Base-by-base conservation (phyloP, 2,329 filamentous ascomycete genomes). In the Colletotrichum orbiculare region DNA sequence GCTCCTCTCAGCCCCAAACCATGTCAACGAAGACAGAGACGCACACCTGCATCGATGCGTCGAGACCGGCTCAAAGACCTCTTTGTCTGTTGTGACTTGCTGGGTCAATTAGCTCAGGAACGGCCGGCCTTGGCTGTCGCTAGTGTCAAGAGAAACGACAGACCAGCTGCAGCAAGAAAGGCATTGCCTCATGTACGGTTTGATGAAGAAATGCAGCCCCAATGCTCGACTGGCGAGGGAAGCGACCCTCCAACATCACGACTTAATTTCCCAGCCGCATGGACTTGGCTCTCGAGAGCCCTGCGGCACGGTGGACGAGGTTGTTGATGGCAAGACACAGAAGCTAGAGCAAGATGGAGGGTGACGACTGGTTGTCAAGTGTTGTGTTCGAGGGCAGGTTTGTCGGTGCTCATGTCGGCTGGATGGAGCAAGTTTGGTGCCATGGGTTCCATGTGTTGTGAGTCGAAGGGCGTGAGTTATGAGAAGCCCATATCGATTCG, bases 211-310 rank as follows among this genome's bases (percentile, higher is more conserved):
- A 39, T 52, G 57, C 57, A 42, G 39, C 46, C 25, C 25, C 25
- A 25, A 25, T 25, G 33, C 41, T 52, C 47, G 41, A 62, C 57
- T 61, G 62, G 46, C 52, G 37, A 34, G 34, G 50, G 58, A 62
- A 42, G 58, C 58, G 62, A 48, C 52, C 52, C 41, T 62, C 62
- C 57, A 56, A 52, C 57, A 61, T 34, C 37, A 61, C 17, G 5
- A 17, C 33, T 46, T 38, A 65, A 65, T 62, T 46, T 65, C 62
- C 57, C 37, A 47, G 62, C 46, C 52, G 57, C 62, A 65, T 55
- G 46, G 38, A 8, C 46, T 56, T 56, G 41, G 52, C 49, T 49
- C 50, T 61, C 55, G 17, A 39, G 41, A 52, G 54, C 35, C 4
- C 48, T 13, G 37, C 47, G 33, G 59, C 42, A 48, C 48, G 47